Percentiles rank a stretch among this genome's conserved stretches.
phyloP scores from a whole-genome alignment of 2,329 filamentous ascomycete species.

The Botryotinia convoluta region DNA sequence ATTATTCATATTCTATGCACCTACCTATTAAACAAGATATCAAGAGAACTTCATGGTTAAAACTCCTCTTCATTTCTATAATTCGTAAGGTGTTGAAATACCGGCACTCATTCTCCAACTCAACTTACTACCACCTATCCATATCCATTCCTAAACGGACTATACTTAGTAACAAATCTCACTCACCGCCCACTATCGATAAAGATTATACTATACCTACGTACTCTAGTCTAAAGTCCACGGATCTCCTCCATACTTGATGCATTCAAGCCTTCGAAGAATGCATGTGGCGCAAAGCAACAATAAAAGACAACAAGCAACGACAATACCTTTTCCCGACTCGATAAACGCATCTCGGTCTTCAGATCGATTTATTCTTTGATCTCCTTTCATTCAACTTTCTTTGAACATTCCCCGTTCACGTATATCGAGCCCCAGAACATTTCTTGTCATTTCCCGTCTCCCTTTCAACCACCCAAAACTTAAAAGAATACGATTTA shows the following conservation, averaged over 20 bases:
- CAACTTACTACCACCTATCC: too few relatives aligned
- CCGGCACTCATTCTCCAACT: too few relatives aligned
- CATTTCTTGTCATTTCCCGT: not conserved
- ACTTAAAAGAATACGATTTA: constrained; percentile 3
- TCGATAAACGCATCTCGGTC: not conserved
- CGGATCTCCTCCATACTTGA: not conserved
- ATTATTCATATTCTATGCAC: too few relatives aligned
- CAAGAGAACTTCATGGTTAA: not conserved
- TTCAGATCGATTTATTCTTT: constrained; percentile 3
- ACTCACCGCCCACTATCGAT: constrained; percentile 5
- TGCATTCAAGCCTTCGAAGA: constrained; percentile 19
- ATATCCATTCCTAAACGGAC: not conserved
- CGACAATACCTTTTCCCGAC: constrained; percentile 10
- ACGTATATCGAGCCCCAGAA: constrained; percentile 1
- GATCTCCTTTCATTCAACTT: constrained; percentile 8
- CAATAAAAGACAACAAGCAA: constrained; percentile 20
- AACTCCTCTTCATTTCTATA: not conserved
- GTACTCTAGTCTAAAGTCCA: not conserved
- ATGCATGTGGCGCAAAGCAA: constrained; percentile 16
- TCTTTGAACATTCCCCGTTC: constrained; percentile 13
- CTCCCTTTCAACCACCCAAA: constrained; percentile 3
- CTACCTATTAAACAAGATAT: too few relatives aligned
- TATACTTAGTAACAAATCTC: not conserved
- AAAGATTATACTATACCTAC: not conserved
- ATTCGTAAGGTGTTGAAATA: too few relatives aligned